Conservation (phyloP, 345 rosid species). For the Salix caprea region DNA sequence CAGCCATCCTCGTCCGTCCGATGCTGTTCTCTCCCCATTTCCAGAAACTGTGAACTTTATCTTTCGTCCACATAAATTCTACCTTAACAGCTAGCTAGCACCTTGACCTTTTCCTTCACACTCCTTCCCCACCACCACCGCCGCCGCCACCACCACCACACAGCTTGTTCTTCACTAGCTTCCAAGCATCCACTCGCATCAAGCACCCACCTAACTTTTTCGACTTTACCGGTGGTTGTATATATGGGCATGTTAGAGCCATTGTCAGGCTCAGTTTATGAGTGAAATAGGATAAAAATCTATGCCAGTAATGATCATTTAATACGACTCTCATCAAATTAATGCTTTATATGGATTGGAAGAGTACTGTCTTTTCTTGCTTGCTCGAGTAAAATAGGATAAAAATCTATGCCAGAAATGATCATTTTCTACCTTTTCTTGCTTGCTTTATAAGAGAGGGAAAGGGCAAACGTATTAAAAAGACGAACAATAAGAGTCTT, state of each 20-base stretch:
- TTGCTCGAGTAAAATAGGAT: neutral
- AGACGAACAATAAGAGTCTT: constrained; percentile 15
- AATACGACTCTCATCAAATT: neutral
- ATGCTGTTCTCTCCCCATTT: constrained; percentile 18
- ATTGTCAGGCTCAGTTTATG: neutral
- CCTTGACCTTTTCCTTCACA: constrained; percentile 11
- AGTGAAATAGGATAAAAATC: neutral
- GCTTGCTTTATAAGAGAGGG: neutral
- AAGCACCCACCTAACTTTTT: constrained; percentile 11
- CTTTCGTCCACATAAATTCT: constrained; percentile 17
- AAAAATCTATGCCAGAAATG: no score
- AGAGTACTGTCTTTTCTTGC: neutral
- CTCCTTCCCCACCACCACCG: constrained; percentile 1
- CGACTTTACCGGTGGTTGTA: neutral
- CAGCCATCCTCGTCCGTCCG: neutral
- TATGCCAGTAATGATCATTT: neutral
- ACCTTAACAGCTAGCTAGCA: constrained; percentile 33
- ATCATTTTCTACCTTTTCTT: neutral
- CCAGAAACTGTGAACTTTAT: constrained; percentile 10
- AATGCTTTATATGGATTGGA: neutral
- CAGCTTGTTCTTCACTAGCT: constrained; percentile 2
- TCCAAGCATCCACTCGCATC: constrained; percentile 15
- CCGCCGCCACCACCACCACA: neutral
- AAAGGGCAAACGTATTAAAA: neutral
- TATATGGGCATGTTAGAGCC: neutral